Conservation (phyloP, 495 filamentous ascomycete genomes). For the Penicillium cinerascens region DNA sequence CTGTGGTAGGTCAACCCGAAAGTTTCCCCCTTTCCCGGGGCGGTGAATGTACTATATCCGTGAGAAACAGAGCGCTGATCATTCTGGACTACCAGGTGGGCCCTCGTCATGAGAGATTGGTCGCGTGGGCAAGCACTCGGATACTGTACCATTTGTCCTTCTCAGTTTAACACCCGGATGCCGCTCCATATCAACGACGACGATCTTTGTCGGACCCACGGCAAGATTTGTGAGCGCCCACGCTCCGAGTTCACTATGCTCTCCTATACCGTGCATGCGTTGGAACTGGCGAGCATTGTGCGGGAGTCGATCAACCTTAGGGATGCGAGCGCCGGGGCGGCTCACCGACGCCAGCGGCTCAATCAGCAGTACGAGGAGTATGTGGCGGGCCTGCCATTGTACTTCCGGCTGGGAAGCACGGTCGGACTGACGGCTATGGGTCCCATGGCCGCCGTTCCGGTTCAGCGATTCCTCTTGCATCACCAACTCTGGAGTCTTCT, state of each 20-base stretch:
- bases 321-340: neutral
- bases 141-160: conserved; percentile 27
- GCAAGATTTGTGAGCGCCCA: conserved; percentile 19
- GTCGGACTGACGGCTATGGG: conserved; percentile 19
- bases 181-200: conserved; percentile 28
- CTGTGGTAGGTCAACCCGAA: too few relatives aligned
- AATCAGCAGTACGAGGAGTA: conserved; percentile 21
- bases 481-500: conserved; percentile 33
- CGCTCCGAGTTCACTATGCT: conserved; percentile 30
- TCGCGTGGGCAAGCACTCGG: conserved; percentile 22
- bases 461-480: conserved; percentile 31
- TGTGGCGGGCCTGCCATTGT: conserved; percentile 17
- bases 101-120: conserved; percentile 26
- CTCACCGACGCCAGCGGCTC: conserved; percentile 1
- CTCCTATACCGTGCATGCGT: conserved; percentile 25
- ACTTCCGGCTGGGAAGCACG: conserved; percentile 25
- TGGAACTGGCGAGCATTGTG: conserved; percentile 19
- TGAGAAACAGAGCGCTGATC: too few relatives aligned
- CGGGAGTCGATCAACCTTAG: conserved; percentile 23
- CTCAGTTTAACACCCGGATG: conserved; percentile 23
- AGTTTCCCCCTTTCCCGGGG: too few relatives aligned
- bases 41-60: too few relatives aligned
- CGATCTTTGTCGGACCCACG: conserved; percentile 13
- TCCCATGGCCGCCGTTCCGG: conserved; percentile 24
- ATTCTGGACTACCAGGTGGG: too few relatives aligned